phyloP scores from a whole-genome alignment of 2,329 filamentous ascomycete genomes.

The Pseudocercospora fuligena region DNA sequence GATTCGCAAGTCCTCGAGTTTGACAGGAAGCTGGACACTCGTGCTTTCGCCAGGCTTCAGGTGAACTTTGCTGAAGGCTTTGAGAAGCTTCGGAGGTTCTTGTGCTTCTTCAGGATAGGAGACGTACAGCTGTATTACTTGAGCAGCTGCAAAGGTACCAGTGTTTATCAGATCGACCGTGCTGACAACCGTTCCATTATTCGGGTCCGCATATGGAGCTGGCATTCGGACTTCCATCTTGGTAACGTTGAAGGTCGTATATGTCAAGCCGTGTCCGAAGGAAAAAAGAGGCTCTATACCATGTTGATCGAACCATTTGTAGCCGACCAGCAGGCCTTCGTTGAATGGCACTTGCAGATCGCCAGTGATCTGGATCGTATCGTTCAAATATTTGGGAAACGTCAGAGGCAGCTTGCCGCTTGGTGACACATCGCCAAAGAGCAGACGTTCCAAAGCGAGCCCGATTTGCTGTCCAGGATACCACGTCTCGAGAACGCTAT shows the following conservation, averaged over 20 bases:
- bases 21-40: neutral
- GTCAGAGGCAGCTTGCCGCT: slow-evolving; percentile 83
- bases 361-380: slow-evolving; percentile 56
- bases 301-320: slow-evolving; percentile 79
- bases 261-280: slow-evolving; percentile 82
- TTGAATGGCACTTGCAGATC: slow-evolving; percentile 69
- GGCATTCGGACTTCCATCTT: slow-evolving; percentile 31
- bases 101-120: slow-evolving; percentile 40
- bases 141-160: slow-evolving; percentile 56
- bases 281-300: slow-evolving; percentile 74
- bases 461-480: slow-evolving; percentile 79
- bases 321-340: slow-evolving; percentile 83
- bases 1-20: slow-evolving; percentile 9
- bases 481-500: slow-evolving; percentile 25
- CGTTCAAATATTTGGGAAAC: slow-evolving; percentile 70
- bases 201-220: neutral
- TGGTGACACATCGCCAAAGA: slow-evolving; percentile 75
- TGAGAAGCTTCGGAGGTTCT: slow-evolving; percentile 47
- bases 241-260: slow-evolving; percentile 70
- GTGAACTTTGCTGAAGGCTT: slow-evolving; percentile 47
- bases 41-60: slow-evolving; percentile 23
- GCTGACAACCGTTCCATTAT: neutral
- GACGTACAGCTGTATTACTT: slow-evolving; percentile 61
- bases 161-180: slow-evolving; percentile 57
- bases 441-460: slow-evolving; percentile 74